Percentiles rank a stretch among this genome's conserved stretches.
Evolutionary conservation across 2,329 filamentous ascomycete species (phyloP).

Genomic region (Pyrenophora graminea): DNA sequence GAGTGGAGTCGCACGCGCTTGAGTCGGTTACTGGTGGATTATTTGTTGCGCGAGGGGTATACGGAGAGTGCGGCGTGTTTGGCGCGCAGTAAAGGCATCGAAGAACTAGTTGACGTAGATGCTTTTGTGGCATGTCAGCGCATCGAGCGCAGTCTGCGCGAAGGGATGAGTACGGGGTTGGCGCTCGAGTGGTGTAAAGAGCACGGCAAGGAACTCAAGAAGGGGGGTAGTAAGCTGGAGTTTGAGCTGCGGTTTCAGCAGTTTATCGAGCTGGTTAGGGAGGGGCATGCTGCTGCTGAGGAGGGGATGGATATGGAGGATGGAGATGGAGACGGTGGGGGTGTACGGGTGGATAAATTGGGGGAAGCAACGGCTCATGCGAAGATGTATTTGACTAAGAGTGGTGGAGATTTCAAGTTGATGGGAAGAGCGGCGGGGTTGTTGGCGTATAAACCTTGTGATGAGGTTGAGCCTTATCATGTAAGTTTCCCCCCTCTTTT

Average conservation of each 20-base stretch:
- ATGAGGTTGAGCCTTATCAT: conserved; percentile 63
- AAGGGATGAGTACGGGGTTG: conserved; percentile 70
- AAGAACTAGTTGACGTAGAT: conserved; percentile 82
- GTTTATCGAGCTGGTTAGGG: conserved; percentile 87
- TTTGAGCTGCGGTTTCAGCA: conserved; percentile 93
- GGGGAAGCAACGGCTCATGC: conserved; percentile 81
- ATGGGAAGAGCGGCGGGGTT: conserved; percentile 76
- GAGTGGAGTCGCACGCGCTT: conserved; percentile 81
- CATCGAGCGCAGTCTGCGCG: conserved; percentile 73
- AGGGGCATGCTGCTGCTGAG: conserved; percentile 44
- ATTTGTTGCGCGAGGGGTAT: conserved; percentile 83
- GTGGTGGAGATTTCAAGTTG: conserved; percentile 69
- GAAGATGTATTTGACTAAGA: conserved; percentile 76
- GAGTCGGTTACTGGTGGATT: conserved; percentile 87
- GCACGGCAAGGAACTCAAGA: conserved; percentile 89
- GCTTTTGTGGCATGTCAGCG: conserved; percentile 82
- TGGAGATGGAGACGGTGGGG: conserved; percentile 57
- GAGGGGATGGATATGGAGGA: conserved; percentile 61
- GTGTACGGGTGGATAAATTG: conserved; percentile 57
- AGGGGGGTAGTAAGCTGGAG: conserved; percentile 85
- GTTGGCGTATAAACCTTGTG: conserved; percentile 72
- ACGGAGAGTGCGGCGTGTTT: conserved; percentile 75
- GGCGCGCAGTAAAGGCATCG: conserved; percentile 74
- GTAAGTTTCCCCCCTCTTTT: conserved; percentile 44
- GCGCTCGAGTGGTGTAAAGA: conserved; percentile 90